Conservation (phyloP, 345 rosid genomes). For the Carallia brachiata region DNA sequence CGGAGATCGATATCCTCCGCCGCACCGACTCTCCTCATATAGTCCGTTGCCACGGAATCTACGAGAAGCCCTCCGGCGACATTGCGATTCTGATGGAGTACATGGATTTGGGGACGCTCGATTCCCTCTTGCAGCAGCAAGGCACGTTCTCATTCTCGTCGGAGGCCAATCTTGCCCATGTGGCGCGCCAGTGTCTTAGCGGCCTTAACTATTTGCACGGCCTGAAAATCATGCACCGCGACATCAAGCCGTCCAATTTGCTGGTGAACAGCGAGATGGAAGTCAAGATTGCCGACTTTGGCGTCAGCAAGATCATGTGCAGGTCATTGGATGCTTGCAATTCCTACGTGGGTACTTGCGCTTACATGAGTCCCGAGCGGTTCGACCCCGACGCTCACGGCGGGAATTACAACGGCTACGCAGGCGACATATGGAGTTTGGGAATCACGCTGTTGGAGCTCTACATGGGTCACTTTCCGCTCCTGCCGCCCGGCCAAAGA, state of each 20-base stretch:
- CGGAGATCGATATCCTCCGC: slow-evolving; percentile 86
- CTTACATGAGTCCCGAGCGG: slow-evolving; percentile 92
- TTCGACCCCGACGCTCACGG: slow-evolving; percentile 69
- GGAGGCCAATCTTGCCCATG: slow-evolving; percentile 44
- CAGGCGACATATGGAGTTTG: slow-evolving; percentile 86
- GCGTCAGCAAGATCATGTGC: slow-evolving; percentile 72
- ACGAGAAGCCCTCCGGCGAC: slow-evolving; percentile 66
- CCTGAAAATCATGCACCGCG: slow-evolving; percentile 72
- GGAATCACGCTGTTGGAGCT: slow-evolving; percentile 81
- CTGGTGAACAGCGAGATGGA: slow-evolving; percentile 53
- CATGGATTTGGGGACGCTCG: slow-evolving; percentile 77
- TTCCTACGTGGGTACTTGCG: slow-evolving; percentile 88
- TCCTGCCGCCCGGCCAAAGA: slow-evolving; percentile 60
- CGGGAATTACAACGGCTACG: slow-evolving; percentile 61
- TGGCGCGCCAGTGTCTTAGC: slow-evolving; percentile 59
- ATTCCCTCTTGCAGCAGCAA: slow-evolving; percentile 34
- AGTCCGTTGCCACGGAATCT: slow-evolving; percentile 56
- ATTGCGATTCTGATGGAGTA: slow-evolving; percentile 69
- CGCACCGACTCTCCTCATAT: slow-evolving; percentile 65
- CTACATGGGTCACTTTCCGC: slow-evolving; percentile 70
- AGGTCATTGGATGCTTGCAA: slow-evolving; percentile 70
- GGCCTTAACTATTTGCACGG: slow-evolving; percentile 68
- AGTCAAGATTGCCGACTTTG: slow-evolving; percentile 84
- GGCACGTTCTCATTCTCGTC: slow-evolving; percentile 41
- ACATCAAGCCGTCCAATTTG: slow-evolving; percentile 78